phyloP scores from a whole-genome alignment of 345 rosid species.

The Dovyalis caffra region DNA sequence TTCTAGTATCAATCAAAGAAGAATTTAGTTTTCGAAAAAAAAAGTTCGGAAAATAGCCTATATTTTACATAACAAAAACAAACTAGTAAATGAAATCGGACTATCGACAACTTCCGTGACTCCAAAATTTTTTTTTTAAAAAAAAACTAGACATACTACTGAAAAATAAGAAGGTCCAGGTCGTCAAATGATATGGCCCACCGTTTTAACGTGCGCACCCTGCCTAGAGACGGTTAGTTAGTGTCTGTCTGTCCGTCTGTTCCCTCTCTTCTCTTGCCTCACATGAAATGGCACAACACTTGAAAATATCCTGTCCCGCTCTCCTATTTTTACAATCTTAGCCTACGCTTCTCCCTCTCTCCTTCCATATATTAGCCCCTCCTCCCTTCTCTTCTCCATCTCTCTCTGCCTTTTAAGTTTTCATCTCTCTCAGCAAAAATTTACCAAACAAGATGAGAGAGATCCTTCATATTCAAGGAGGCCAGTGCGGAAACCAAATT shows the following conservation, averaged over 20 bases:
- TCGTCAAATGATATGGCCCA: background rate
- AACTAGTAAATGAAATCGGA: too few species aligned
- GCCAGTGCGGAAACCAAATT: conserved; percentile 99
- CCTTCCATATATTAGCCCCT: background rate
- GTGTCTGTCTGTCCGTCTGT: conserved; percentile 14
- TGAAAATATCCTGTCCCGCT: conserved; percentile 32
- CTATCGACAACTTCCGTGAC: too few species aligned
- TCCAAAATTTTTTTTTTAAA: too few species aligned
- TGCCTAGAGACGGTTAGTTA: conserved; percentile 7
- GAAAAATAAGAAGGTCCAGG: background rate
- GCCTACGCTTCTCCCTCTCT: conserved; percentile 11
- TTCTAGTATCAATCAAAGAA: too few species aligned
- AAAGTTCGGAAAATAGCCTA: too few species aligned
- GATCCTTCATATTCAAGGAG: conserved; percentile 91
- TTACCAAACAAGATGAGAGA: conserved; percentile 59
- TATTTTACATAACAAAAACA: too few species aligned
- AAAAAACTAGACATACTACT: too few species aligned
- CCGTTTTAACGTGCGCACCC: conserved; percentile 27
- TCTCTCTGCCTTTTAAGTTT: conserved; percentile 11
- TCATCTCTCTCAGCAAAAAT: background rate
- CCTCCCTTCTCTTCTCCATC: background rate
- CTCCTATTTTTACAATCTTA: conserved; percentile 18
- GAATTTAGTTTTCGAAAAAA: too few species aligned
- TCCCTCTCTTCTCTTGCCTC: conserved; percentile 11
- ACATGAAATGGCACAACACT: conserved; percentile 13